phyloP scores from a whole-genome alignment of 352 stramenopile genomes.

The Pythium vanterpoolii region DNA sequence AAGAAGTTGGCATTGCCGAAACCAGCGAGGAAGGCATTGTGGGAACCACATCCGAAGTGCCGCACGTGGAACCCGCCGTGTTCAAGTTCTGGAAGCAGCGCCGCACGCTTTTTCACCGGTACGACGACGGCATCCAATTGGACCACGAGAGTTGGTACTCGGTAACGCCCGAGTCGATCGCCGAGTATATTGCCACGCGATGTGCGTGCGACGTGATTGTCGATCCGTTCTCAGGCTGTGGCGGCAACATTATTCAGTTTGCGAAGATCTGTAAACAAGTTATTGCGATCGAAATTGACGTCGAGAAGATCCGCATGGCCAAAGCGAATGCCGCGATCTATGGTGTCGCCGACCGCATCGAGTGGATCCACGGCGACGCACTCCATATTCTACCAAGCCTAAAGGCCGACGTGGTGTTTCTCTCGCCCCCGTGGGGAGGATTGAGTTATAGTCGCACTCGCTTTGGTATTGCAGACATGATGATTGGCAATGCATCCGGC shows the following conservation, averaged over 20 bases:
- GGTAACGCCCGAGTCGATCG: slow-evolving; percentile 90
- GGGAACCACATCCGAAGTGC: background rate
- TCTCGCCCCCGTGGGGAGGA: slow-evolving; percentile 90
- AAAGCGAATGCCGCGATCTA: slow-evolving; percentile 91
- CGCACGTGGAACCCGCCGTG: slow-evolving; percentile 21
- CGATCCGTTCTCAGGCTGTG: slow-evolving; percentile 91
- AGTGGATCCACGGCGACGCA: slow-evolving; percentile 90
- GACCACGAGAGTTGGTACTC: slow-evolving; percentile 94
- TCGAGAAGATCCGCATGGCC: slow-evolving; percentile 85
- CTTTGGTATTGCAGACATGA: slow-evolving; percentile 67
- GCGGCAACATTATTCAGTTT: slow-evolving; percentile 93
- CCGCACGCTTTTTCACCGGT: slow-evolving; percentile 86
- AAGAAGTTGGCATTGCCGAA: background rate
- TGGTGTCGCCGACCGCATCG: slow-evolving; percentile 86
- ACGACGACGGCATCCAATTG: slow-evolving; percentile 89
- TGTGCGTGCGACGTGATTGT: slow-evolving; percentile 82
- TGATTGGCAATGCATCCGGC: slow-evolving; percentile 54
- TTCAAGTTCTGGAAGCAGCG: slow-evolving; percentile 92
- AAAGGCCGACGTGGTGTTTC: slow-evolving; percentile 85
- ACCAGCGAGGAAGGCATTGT: background rate
- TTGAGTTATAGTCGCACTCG: slow-evolving; percentile 64
- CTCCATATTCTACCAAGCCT: slow-evolving; percentile 74
- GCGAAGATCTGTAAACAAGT: slow-evolving; percentile 86
- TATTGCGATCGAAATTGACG: slow-evolving; percentile 92
- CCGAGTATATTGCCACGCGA: slow-evolving; percentile 81